A percentile compares a stretch with the other conserved stretches of the same genome.
phyloP scores from a whole-genome alignment of 148 eudicot genomes.

The Diospyros kaki region DNA sequence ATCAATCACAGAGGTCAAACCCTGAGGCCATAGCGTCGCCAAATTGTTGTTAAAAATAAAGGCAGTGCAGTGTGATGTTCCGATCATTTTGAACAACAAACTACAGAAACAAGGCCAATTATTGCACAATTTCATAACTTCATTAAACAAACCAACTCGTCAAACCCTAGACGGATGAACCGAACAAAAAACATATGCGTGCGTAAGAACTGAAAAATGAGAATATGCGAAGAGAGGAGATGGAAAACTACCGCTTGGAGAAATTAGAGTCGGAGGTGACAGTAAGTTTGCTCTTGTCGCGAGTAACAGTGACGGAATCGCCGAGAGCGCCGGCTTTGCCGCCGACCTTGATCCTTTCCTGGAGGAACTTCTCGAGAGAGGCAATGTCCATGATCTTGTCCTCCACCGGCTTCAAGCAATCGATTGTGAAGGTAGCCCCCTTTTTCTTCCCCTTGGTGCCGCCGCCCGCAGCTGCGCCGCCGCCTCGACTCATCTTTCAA shows the following conservation, averaged over 20 bases:
- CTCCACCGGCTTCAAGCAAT: slow-evolving; percentile 26
- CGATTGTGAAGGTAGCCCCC: slow-evolving; percentile 24
- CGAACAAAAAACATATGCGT: too few species aligned
- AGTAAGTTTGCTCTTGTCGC: slow-evolving; percentile 27
- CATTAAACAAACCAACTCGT: too few species aligned
- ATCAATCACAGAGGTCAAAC: too few species aligned
- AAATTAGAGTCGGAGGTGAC: slow-evolving; percentile 25
- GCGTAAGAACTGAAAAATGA: not conserved
- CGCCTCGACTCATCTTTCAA: slow-evolving; percentile 15
- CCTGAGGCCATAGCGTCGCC: too few species aligned
- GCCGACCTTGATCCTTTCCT: slow-evolving; percentile 32
- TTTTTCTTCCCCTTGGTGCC: slow-evolving; percentile 27
- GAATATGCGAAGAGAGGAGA: not conserved
- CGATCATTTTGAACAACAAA: not conserved
- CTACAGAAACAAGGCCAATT: not conserved
- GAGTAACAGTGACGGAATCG: slow-evolving; percentile 21
- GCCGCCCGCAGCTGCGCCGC: slow-evolving; percentile 9
- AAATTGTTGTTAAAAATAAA: too few species aligned
- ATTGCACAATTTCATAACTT: too few species aligned
- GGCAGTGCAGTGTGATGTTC: too few species aligned
- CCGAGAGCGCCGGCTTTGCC: slow-evolving; percentile 27
- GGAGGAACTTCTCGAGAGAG: slow-evolving; percentile 27
- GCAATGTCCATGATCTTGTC: slow-evolving; percentile 35
- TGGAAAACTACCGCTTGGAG: slow-evolving; percentile 17
- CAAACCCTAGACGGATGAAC: too few species aligned